A percentile compares a stretch with the other conserved stretches of the same genome.
Conservation (phyloP, 805 yeast genomes). For the Ogataea neopini region DNA sequence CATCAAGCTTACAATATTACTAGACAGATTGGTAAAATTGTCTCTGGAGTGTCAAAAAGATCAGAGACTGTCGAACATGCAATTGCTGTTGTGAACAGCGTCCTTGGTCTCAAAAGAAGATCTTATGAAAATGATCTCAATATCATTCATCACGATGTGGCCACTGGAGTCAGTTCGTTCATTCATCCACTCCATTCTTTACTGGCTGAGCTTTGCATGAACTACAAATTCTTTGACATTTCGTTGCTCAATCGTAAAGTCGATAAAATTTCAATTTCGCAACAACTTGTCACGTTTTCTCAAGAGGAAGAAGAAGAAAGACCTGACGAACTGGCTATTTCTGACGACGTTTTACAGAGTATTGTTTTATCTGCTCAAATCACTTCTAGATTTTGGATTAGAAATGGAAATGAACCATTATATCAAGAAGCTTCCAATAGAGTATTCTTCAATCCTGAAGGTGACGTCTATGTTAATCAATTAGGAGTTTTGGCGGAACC, state of each 20-base stretch:
- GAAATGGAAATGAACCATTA: constrained; percentile 57
- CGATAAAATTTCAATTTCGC: constrained; percentile 9
- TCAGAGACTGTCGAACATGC: constrained; percentile 34
- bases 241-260: constrained; percentile 18
- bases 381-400: constrained; percentile 66
- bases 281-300: constrained; percentile 12
- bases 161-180: constrained; percentile 54
- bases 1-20: constrained; percentile 27
- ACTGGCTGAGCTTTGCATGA: constrained; percentile 46
- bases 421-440: constrained; percentile 25
- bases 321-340: constrained; percentile 44
- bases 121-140: constrained; percentile 30
- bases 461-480: constrained; percentile 50
- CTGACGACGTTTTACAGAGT: constrained; percentile 61
- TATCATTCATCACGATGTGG: constrained; percentile 37
- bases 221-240: constrained; percentile 32
- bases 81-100: constrained; percentile 37
- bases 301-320: constrained; percentile 11
- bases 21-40: constrained; percentile 28
- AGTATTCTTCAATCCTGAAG: constrained; percentile 29
- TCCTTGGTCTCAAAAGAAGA: constrained; percentile 32
- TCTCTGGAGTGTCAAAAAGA: constrained; percentile 21
- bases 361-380: constrained; percentile 64
- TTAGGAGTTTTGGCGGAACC: constrained; percentile 41
- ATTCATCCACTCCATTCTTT: constrained; percentile 62